These are phyloP conservation scores for Quercus lobata DNA, from an alignment of 331 rosid species.

Conservation along the genomic window DNA sequence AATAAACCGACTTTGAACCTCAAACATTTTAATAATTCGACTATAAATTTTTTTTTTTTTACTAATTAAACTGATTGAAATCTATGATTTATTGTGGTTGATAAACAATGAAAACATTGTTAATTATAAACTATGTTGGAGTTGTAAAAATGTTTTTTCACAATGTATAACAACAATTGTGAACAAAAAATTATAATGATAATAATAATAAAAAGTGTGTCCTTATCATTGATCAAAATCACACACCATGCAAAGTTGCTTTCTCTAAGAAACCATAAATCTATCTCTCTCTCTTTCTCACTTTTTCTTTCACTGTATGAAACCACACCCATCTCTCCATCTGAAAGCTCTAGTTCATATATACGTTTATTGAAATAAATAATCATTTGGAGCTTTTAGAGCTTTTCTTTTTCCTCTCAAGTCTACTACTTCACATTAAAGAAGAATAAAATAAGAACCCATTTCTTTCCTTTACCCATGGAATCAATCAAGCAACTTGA, in stretches of 20 bases:
- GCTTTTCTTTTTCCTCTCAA: constrained; percentile 15
- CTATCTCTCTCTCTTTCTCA: constrained; percentile 12
- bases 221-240: not conserved
- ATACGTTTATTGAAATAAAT: constrained; percentile 1
- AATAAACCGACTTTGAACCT: rapidly evolving
- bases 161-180: no score
- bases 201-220: no score
- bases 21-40: no score
- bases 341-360: constrained; percentile 19
- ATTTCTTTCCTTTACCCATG: constrained; percentile 30
- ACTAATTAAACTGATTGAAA: rapidly evolving
- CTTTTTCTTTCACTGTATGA: not conserved
- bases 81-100: no score
- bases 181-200: no score
- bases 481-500: constrained; percentile 21
- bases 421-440: constrained; percentile 33
- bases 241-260: constrained; percentile 5
- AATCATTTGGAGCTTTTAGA: constrained; percentile 6
- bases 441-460: constrained; percentile 24
- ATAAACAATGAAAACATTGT: no score
- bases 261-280: constrained; percentile 9
- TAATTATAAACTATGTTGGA: no score
- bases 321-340: constrained; percentile 20
- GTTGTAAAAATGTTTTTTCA: no score
- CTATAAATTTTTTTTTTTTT: rapidly evolving